phyloP scores from a whole-genome alignment of 2,329 filamentous ascomycete genomes.

The Aspergillus texensis region DNA sequence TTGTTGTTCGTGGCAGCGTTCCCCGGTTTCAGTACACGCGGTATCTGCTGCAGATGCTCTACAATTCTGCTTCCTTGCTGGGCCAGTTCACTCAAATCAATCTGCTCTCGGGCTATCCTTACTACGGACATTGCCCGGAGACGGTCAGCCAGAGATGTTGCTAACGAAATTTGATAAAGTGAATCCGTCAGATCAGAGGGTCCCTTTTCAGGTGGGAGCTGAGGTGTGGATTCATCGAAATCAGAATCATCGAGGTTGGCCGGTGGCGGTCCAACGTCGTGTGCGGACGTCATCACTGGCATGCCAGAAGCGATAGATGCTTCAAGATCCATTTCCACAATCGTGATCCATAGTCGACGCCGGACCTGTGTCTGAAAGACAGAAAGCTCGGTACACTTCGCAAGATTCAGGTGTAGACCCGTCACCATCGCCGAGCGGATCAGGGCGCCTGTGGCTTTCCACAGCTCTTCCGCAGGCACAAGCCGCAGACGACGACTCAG shows the following conservation, averaged over 20 bases:
- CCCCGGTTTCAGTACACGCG: slow-evolving; percentile 9
- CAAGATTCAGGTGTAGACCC: slow-evolving; percentile 47
- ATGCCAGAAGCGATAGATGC: slow-evolving; percentile 43
- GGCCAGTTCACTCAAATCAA: slow-evolving; percentile 14
- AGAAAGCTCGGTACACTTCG: slow-evolving; percentile 34
- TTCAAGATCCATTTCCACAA: slow-evolving; percentile 51
- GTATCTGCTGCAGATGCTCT: slow-evolving; percentile 15
- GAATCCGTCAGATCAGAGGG: slow-evolving; percentile 28
- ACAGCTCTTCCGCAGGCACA: slow-evolving; percentile 21
- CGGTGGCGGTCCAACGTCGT: slow-evolving; percentile 42
- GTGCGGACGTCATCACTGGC: slow-evolving; percentile 41
- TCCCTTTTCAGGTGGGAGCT: slow-evolving; percentile 28
- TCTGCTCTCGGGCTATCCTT: slow-evolving; percentile 5
- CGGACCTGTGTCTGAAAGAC: slow-evolving; percentile 40
- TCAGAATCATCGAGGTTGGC: slow-evolving; percentile 47
- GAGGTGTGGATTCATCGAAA: slow-evolving; percentile 38
- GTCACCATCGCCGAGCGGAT: slow-evolving; percentile 41
- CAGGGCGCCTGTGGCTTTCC: slow-evolving; percentile 49
- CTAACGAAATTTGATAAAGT: slow-evolving; percentile 16
- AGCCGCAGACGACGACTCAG: slow-evolving; percentile 19
- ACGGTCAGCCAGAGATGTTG: slow-evolving; percentile 20
- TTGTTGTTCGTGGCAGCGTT: neutral
- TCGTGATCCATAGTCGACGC: slow-evolving; percentile 40
- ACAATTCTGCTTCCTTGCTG: slow-evolving; percentile 13
- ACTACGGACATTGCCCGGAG: slow-evolving; percentile 17